Base-by-base conservation (phyloP, 2,329 filamentous ascomycete genomes). In the Penicillium glabrum region DNA sequence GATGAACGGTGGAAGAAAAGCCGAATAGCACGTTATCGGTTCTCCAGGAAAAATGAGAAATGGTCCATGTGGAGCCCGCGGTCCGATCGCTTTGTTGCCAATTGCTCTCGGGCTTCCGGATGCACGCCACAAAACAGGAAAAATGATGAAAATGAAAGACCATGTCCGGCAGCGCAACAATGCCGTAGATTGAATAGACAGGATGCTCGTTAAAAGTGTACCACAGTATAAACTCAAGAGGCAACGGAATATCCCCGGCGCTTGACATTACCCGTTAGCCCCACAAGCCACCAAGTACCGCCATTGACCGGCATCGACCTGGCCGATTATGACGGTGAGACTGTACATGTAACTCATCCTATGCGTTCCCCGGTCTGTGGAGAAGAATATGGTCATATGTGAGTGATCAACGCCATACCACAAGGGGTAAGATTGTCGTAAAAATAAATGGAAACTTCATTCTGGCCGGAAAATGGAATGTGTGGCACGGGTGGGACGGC, bases 401-500 rank as follows among this genome's bases (percentile, higher is more conserved):
- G 26, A 43, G 24, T 27, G 51, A 59, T 61, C 46, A 39, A 26
- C 21, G 24, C 41, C 46, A 33, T 19, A 41, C 57, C 41, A 47
- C 41, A 43, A 47, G 43, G 51, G 56, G 41, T 47, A 41, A 41
- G 47, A 41, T 50, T 50, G 19, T 50, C 47, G 27, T 50, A 50
- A 33, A 55, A 29, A 39, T 31, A 46, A 51, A 23, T 50, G 26
- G 33, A 19, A 29, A 29, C 27, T 33, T 49, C 31, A 19, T 39
- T 19, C n/a, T 50, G 35, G 16, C 26, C 33, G 47, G 47, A 50
- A 29, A 21, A n/a, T n/a, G 23, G 23, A 27, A n/a, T 21, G 35
- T 13, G 47, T 50, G 47, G 47, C 47, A 59, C 60, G 58, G 58
- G 58, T 60, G 60, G 60, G 56, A 53, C 60, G 60, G 60, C 58